Conservation (phyloP, 228 moss, liverwort and hornwort genomes). For the Sphagnum fallax region DNA sequence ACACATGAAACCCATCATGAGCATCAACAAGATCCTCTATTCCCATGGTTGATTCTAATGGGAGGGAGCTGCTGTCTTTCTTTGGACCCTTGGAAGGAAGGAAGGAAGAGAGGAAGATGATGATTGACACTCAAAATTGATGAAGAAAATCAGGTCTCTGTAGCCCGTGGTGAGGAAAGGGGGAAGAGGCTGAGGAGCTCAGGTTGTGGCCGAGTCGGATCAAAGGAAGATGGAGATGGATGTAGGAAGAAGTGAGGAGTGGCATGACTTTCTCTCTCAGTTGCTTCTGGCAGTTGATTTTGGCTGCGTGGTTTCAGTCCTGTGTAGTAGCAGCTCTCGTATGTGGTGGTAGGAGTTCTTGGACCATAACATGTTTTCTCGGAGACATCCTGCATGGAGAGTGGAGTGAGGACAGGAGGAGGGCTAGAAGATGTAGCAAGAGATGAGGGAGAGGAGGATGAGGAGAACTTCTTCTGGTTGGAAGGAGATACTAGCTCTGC, state of each 20-base stretch:
- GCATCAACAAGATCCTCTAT: too few relatives aligned
- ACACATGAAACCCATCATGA: too few relatives aligned
- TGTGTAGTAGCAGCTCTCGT: conserved; percentile 19
- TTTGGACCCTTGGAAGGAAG: too few relatives aligned
- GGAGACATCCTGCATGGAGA: conserved; percentile 40
- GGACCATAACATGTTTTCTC: conserved; percentile 39
- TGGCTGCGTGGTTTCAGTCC: conserved; percentile 8
- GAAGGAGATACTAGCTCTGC: conserved; percentile 26
- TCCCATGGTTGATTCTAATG: too few relatives aligned
- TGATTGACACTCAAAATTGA: too few relatives aligned
- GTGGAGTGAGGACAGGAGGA: conserved; percentile 41
- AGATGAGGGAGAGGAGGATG: conserved; percentile 1
- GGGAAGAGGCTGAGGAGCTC: conserved; percentile 52
- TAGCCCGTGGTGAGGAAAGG: conserved; percentile 41
- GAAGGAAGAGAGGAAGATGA: too few relatives aligned
- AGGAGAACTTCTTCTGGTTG: conserved; percentile 17
- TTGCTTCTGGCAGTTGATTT: not conserved
- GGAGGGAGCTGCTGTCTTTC: too few relatives aligned
- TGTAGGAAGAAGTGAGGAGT: conserved; percentile 29
- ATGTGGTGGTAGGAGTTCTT: conserved; percentile 36
- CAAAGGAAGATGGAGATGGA: conserved; percentile 12
- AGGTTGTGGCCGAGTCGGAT: conserved; percentile 37
- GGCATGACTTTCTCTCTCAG: conserved; percentile 13
- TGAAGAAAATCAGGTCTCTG: conserved; percentile 14
- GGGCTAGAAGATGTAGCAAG: conserved; percentile 48